Percentiles rank a stretch among this genome's conserved stretches.
Conservation (phyloP, 2,329 filamentous ascomycete species). For the Pseudogymnoascus sp. region DNA sequence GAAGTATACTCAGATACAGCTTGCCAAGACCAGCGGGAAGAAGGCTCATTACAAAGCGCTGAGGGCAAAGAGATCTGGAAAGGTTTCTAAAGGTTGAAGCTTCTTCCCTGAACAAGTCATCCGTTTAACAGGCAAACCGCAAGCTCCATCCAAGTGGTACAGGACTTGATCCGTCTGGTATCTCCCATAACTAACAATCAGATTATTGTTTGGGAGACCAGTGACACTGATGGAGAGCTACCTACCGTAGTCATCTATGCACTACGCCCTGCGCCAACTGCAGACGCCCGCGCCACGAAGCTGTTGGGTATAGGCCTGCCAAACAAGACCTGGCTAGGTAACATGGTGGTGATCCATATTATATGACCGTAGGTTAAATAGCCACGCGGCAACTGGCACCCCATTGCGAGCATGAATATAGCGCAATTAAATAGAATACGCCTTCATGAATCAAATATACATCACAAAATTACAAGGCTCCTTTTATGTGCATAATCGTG, state of each 20-base stretch:
- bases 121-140: slow-evolving; percentile 1
- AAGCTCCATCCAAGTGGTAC: slow-evolving; percentile 7
- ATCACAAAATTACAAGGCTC: neutral
- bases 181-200: slow-evolving; percentile 5
- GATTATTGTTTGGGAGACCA: slow-evolving; percentile 10
- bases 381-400: neutral
- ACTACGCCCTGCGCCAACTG: neutral
- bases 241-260: neutral
- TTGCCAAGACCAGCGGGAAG: slow-evolving; percentile 76
- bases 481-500: neutral
- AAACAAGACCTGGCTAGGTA: neutral
- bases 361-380: slow-evolving; percentile 10
- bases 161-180: slow-evolving; percentile 8
- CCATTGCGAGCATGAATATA: neutral
- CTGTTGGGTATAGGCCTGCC: neutral
- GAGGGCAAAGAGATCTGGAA: slow-evolving; percentile 48
- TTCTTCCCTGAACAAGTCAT: neutral
- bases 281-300: neutral
- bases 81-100: slow-evolving; percentile 17
- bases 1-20: slow-evolving; percentile 83
- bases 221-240: neutral
- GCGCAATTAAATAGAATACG: slow-evolving; percentile 5
- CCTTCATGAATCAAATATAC: slow-evolving; percentile 1
- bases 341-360: slow-evolving; percentile 8
- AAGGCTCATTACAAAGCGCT: slow-evolving; percentile 83